These are phyloP conservation scores for Coccinonectria pachysandricola DNA, from an alignment of 2,329 filamentous ascomycete genomes.

Conservation along the genomic window DNA sequence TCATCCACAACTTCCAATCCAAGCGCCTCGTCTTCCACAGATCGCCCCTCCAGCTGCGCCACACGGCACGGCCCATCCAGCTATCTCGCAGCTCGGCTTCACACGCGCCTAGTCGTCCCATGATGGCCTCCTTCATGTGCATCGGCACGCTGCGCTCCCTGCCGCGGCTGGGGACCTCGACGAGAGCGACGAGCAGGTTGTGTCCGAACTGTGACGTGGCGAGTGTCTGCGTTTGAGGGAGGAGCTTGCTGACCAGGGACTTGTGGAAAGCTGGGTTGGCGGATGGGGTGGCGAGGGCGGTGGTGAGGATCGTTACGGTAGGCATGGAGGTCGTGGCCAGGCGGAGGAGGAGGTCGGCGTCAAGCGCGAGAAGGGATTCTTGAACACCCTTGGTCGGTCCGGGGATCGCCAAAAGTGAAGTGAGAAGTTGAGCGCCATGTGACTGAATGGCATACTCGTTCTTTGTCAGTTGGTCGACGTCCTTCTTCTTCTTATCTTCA, in stretches of 20 bases:
- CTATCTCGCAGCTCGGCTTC: slow-evolving; percentile 41
- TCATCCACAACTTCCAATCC: slow-evolving; percentile 49
- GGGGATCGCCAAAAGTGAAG: slow-evolving; percentile 66
- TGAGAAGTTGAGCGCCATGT: slow-evolving; percentile 74
- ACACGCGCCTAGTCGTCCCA: slow-evolving; percentile 35
- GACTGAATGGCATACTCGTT: slow-evolving; percentile 46
- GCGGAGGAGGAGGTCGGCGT: slow-evolving; percentile 43
- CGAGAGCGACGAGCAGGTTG: slow-evolving; percentile 39
- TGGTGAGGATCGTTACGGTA: slow-evolving; percentile 39
- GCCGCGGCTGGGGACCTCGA: slow-evolving; percentile 38
- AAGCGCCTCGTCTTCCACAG: slow-evolving; percentile 41
- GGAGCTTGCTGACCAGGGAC: slow-evolving; percentile 36
- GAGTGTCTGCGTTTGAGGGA: slow-evolving; percentile 34
- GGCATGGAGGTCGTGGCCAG: slow-evolving; percentile 50
- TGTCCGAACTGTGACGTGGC: slow-evolving; percentile 41
- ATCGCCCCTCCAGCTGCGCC: slow-evolving; percentile 49
- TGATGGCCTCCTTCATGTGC: slow-evolving; percentile 47
- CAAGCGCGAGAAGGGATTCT: slow-evolving; percentile 54
- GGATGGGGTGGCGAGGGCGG: slow-evolving; percentile 37
- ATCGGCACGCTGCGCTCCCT: slow-evolving; percentile 41
- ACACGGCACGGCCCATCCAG: slow-evolving; percentile 45
- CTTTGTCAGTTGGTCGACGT: slow-evolving; percentile 33
- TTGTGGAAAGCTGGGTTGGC: slow-evolving; percentile 46
- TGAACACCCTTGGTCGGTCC: slow-evolving; percentile 66
- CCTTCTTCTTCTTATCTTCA: slow-evolving; percentile 26